Conservation (phyloP, 495 filamentous ascomycete genomes). For the Tuber aestivum region DNA sequence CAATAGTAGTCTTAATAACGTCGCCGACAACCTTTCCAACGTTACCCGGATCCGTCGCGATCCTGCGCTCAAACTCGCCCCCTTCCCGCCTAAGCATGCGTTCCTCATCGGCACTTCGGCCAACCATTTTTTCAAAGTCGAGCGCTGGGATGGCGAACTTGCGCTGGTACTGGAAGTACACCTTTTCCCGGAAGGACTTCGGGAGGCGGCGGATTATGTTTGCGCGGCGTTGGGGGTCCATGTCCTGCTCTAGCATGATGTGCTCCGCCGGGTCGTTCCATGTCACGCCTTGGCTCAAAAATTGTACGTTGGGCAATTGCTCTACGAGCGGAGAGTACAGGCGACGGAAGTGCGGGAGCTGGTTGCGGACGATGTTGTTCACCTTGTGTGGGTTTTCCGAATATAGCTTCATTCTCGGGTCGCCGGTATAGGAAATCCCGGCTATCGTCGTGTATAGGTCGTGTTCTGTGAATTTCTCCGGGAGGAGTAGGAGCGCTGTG, state of each 20-base stretch:
- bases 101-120: slow-evolving; percentile 64
- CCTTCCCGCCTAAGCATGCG: slow-evolving; percentile 68
- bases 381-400: slow-evolving; percentile 92
- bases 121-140: slow-evolving; percentile 76
- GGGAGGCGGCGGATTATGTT: slow-evolving; percentile 95
- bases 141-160: slow-evolving; percentile 76
- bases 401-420: slow-evolving; percentile 81
- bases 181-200: slow-evolving; percentile 73
- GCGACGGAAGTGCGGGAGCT: slow-evolving; percentile 82
- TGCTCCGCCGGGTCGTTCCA: slow-evolving; percentile 55
- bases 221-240: slow-evolving; percentile 79
- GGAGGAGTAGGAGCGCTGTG: slow-evolving; percentile 79
- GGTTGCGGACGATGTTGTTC: slow-evolving; percentile 82
- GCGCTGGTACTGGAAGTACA: slow-evolving; percentile 90
- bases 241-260: slow-evolving; percentile 68
- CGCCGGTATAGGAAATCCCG: slow-evolving; percentile 85
- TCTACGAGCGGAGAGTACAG: slow-evolving; percentile 85
- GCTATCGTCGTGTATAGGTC: slow-evolving; percentile 85
- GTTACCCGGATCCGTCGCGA: slow-evolving; percentile 60
- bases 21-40: slow-evolving; percentile 61
- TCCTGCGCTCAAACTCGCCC: slow-evolving; percentile 75
- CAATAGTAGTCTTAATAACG: slow-evolving; percentile 77
- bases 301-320: slow-evolving; percentile 78
- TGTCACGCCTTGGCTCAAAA: slow-evolving; percentile 40
- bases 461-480: slow-evolving; percentile 74